Evolutionary conservation across 345 rosid genomes (phyloP).

Genomic region (Pelargonium nanum): DNA sequence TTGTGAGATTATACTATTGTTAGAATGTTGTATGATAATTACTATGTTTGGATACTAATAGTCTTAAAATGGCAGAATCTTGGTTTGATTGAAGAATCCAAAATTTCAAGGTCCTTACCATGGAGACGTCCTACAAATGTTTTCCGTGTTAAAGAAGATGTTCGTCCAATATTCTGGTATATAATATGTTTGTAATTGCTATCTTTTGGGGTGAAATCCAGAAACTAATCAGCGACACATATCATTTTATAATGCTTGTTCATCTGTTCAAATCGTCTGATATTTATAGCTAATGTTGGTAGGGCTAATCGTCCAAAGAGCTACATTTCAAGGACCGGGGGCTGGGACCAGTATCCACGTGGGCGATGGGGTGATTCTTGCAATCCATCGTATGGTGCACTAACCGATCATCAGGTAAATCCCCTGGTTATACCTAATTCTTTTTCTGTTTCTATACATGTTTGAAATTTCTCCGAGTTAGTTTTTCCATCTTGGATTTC

Average conservation of each 20-base stretch:
- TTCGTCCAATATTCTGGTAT: slow-evolving; percentile 94
- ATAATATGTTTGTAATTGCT: slow-evolving; percentile 2
- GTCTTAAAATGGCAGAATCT: slow-evolving; percentile 59
- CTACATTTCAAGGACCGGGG: slow-evolving; percentile 74
- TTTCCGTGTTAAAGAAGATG: slow-evolving; percentile 86
- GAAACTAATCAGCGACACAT: background rate
- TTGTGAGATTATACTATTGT: background rate
- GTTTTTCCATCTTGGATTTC: background rate
- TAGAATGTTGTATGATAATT: background rate
- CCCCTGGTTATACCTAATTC: background rate
- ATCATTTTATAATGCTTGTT: too few relatives aligned
- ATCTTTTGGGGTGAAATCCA: background rate
- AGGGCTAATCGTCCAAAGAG: slow-evolving; percentile 99
- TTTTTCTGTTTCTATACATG: background rate
- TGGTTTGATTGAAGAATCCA: slow-evolving; percentile 88
- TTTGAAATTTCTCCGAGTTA: background rate
- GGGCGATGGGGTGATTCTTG: slow-evolving; percentile 93
- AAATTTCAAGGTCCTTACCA: slow-evolving; percentile 64
- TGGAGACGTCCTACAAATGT: slow-evolving; percentile 92
- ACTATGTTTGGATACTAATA: slow-evolving; percentile 4
- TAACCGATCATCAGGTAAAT: slow-evolving; percentile 74
- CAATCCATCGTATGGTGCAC: slow-evolving; percentile 80
- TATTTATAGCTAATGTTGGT: slow-evolving; percentile 14
- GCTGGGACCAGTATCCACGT: slow-evolving; percentile 86
- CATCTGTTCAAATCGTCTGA: slow-evolving; percentile 1